Evolutionary conservation across 202 grass and related monocot genomes (phyloP).

Genomic region (Elaeis oleifera): DNA sequence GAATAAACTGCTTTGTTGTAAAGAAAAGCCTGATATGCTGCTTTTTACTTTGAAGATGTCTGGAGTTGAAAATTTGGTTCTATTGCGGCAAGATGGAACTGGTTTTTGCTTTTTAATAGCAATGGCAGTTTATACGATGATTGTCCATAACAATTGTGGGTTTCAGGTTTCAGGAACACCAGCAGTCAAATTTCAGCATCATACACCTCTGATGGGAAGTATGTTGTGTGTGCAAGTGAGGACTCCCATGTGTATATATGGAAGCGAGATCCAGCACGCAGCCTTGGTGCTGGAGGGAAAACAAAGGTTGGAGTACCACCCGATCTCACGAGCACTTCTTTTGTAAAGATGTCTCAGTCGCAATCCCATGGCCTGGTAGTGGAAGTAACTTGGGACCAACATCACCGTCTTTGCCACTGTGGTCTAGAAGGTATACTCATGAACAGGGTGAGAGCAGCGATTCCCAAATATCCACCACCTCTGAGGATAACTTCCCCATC

Average conservation of each 20-base stretch:
- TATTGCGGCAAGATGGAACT: too few species aligned
- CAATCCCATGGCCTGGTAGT: slow-evolving; percentile 61
- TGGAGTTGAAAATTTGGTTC: too few species aligned
- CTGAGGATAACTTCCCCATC: slow-evolving; percentile 11
- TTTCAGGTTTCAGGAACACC: slow-evolving; percentile 83
- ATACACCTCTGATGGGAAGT: slow-evolving; percentile 58
- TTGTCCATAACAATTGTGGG: slow-evolving; percentile 1
- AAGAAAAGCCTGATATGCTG: too few species aligned
- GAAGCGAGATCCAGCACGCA: slow-evolving; percentile 40
- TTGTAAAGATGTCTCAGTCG: slow-evolving; percentile 78
- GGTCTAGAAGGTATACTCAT: slow-evolving; percentile 2
- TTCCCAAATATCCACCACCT: slow-evolving; percentile 8
- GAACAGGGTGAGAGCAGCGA: neutral
- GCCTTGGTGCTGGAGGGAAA: slow-evolving; percentile 19
- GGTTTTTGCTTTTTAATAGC: too few species aligned
- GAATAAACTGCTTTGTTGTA: too few species aligned
- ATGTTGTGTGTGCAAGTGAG: slow-evolving; percentile 69
- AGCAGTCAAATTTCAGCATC: slow-evolving; percentile 90
- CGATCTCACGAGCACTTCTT: slow-evolving; percentile 82
- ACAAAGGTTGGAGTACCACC: slow-evolving; percentile 64
- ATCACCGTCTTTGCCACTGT: slow-evolving; percentile 9
- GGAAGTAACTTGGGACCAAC: slow-evolving; percentile 16
- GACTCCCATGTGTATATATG: slow-evolving; percentile 90
- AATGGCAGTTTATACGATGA: too few species aligned
- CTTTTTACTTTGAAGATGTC: too few species aligned